Base-by-base conservation (phyloP, 306 rosid species). In the Aeschynomene evenia region DNA sequence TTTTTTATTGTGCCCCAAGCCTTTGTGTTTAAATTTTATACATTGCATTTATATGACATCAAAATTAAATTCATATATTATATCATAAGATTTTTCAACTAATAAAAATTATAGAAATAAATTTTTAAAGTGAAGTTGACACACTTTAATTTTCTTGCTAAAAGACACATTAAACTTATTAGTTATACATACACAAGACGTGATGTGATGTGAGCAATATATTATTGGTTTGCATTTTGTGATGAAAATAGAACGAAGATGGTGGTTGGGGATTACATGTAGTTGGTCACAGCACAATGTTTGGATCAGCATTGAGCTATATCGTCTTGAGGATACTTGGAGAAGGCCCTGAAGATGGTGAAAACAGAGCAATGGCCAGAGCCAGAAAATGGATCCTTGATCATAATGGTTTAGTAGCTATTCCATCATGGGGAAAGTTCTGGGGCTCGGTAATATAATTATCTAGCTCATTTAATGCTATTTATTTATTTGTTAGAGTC, bases 201-300 rank as follows among this genome's bases (percentile, higher is more conserved):
- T n/a, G n/a, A n/a, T n/a, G 53, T 37, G 34, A 53, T 14, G 36
- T n/a, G 36, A 59, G 9, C 3, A 18, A 31, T n/a, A n/a, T n/a
- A n/a, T 24, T 22, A 26, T 26, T 46, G 16, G 37, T 33, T 58
- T 50, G 9, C 1, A 4, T 59, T 29, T 26, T 33, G 19, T 59
- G 26, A 5, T 15, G 5, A 22, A 34, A 13, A 54, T 59, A 88
- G 96, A 86, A 89, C 57, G 84, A 86, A 79, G 96, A 89, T 43
- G 91, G 96, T 19, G 89, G 91, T 1, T 89, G 96, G 96, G 89
- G 96, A 23, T 78, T 89, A 29, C 91, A 89, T 54, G 74, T 86
- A 26, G 96, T 82, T 56, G 89, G 91, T 22, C 68, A 81, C 4
- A 86, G 96, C 80, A 84, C 96, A n/a, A 84, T 89, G 89, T 86